Conservation (phyloP, 73 alveolate genomes). For the Paramecium bursaria region DNA sequence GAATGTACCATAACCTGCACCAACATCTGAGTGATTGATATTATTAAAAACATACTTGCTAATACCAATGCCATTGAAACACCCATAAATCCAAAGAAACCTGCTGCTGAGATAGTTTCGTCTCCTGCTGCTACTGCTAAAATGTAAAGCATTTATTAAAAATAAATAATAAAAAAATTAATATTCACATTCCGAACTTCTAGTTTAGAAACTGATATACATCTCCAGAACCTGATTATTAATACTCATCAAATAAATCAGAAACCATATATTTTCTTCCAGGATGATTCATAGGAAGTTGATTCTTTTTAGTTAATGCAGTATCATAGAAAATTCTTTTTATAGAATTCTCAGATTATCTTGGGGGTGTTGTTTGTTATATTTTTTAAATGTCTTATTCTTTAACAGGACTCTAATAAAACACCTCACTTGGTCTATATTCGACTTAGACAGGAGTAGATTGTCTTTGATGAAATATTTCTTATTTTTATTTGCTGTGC, state of each 20-base stretch:
- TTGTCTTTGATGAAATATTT: conserved; percentile 29
- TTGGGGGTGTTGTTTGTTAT: too few relatives aligned
- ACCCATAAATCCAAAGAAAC: conserved; percentile 97
- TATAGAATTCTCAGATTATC: background rate
- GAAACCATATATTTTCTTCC: conserved; percentile 19
- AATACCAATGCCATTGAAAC: conserved; percentile 92
- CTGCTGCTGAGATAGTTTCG: conserved; percentile 64
- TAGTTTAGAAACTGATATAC: background rate
- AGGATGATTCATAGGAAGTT: conserved; percentile 16
- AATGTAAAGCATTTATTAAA: background rate
- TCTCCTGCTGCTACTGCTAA: conserved; percentile 32
- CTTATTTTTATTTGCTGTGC: background rate
- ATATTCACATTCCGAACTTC: background rate
- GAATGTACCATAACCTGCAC: conserved; percentile 97
- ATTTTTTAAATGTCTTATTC: too few relatives aligned
- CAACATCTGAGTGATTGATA: conserved; percentile 76
- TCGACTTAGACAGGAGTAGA: conserved; percentile 20
- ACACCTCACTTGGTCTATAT: too few relatives aligned
- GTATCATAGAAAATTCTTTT: conserved; percentile 26
- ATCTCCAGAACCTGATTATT: background rate
- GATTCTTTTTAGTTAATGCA: conserved; percentile 19
- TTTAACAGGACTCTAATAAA: too few relatives aligned
- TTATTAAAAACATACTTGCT: conserved; percentile 73
- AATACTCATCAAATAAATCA: conserved; percentile 25
- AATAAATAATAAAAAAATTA: too few relatives aligned